A percentile compares a stretch with the other conserved stretches of the same genome.
These are phyloP conservation scores for Diutina catenulata DNA, from an alignment of 1,139 yeast species.

Conservation along the genomic window DNA sequence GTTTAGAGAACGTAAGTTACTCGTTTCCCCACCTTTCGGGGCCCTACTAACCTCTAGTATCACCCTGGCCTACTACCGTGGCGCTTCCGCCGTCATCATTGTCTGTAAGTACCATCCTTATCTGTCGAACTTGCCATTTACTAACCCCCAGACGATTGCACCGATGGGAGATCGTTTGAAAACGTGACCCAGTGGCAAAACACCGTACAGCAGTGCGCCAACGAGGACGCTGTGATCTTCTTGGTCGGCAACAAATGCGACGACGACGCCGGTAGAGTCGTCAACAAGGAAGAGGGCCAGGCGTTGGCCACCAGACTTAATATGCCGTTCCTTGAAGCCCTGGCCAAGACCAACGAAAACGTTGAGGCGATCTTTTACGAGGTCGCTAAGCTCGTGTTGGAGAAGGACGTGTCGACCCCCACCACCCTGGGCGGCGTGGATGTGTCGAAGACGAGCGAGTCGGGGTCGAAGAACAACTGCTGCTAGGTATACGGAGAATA, in stretches of 20 bases:
- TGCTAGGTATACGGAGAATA: no score
- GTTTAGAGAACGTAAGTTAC: no score
- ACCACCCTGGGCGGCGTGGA: conserved; percentile 29
- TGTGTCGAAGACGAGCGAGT: conserved; percentile 25
- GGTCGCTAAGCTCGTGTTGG: conserved; percentile 80
- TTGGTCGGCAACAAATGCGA: conserved; percentile 94
- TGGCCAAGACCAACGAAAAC: conserved; percentile 87
- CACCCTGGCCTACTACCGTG: conserved; percentile 96
- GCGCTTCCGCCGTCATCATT: conserved; percentile 95
- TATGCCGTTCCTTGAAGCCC: conserved; percentile 87
- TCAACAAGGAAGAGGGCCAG: conserved; percentile 82
- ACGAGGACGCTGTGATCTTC: conserved; percentile 87
- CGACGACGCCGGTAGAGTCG: conserved; percentile 65
- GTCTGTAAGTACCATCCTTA: no score
- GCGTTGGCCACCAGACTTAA: conserved; percentile 79
- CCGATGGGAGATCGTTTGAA: conserved; percentile 88
- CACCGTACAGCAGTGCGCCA: conserved; percentile 93
- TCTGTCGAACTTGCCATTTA: no score
- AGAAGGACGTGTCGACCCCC: conserved; percentile 44
- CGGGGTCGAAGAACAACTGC: conserved; percentile 25
- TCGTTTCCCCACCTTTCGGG: no score
- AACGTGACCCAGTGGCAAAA: conserved; percentile 83
- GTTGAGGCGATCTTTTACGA: conserved; percentile 89
- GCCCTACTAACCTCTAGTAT: no score
- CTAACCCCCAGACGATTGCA: no score